These are phyloP conservation scores for Carex myosuroides DNA, from an alignment of 176 grass and related monocot species.

Conservation along the genomic window DNA sequence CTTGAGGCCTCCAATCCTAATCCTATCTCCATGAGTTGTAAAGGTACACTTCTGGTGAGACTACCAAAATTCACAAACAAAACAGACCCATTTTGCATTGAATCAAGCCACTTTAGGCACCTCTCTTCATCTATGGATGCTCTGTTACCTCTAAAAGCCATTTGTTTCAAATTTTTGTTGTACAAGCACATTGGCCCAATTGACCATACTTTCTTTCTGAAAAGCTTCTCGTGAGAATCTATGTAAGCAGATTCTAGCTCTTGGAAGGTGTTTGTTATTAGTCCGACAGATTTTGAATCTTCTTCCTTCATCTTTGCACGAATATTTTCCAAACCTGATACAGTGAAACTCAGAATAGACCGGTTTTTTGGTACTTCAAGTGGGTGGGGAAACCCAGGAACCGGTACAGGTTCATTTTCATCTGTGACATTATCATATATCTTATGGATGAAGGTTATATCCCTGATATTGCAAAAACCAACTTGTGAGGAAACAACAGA, in stretches of 20 bases:
- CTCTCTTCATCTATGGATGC: neutral
- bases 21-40: constrained; percentile 49
- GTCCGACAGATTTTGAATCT: constrained; percentile 12
- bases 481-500: constrained; percentile 2
- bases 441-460: neutral
- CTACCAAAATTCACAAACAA: constrained; percentile 61
- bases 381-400: constrained; percentile 21
- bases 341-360: neutral
- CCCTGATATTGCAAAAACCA: constrained; percentile 16
- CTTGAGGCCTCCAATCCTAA: constrained; percentile 41
- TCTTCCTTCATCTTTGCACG: neutral
- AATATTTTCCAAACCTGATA: neutral
- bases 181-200: constrained; percentile 41
- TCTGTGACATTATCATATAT: constrained; percentile 1
- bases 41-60: neutral
- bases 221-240: neutral
- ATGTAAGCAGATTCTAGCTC: constrained; percentile 23
- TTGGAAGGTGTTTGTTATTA: constrained; percentile 20
- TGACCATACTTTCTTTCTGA: constrained; percentile 40
- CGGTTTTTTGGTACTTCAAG: constrained; percentile 9
- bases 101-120: constrained; percentile 42
- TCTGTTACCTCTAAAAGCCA: constrained; percentile 15
- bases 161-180: constrained; percentile 11
- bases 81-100: constrained; percentile 23
- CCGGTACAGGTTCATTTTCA: constrained; percentile 9